phyloP scores from a whole-genome alignment of 257 asterid species.

The Petrea volubilis region DNA sequence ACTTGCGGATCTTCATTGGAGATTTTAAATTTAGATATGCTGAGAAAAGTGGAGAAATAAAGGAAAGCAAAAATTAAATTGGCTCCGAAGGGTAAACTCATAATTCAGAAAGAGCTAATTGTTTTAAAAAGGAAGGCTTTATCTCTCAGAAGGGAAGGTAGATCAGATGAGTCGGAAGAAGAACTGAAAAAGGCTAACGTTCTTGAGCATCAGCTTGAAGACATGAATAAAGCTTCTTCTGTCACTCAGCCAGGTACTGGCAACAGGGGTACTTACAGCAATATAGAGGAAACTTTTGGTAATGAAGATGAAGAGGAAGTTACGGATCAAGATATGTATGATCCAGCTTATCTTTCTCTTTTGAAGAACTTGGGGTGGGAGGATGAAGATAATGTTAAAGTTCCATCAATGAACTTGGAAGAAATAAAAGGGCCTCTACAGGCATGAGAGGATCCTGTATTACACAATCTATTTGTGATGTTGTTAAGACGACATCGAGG shows the following conservation, averaged over 20 bases:
- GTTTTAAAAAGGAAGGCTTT: constrained; percentile 81
- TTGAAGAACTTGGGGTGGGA: constrained; percentile 89
- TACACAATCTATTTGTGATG: constrained; percentile 36
- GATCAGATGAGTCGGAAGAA: constrained; percentile 75
- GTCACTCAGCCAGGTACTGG: constrained; percentile 30
- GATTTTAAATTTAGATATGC: no score
- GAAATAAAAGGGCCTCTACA: constrained; percentile 31
- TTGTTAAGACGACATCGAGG: no score
- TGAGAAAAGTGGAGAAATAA: no score
- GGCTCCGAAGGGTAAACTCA: constrained; percentile 62
- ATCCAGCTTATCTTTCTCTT: constrained; percentile 80
- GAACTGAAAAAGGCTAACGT: constrained; percentile 78
- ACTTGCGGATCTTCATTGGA: no score
- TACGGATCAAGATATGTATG: constrained; percentile 83
- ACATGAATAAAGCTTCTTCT: constrained; percentile 55
- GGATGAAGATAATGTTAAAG: constrained; percentile 53
- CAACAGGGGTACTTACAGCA: no score
- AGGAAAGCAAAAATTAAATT: no score
- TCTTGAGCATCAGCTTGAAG: constrained; percentile 92
- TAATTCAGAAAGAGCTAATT: constrained; percentile 86
- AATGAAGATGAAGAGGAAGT: constrained; percentile 58
- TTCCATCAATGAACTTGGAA: constrained; percentile 18
- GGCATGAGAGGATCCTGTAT: constrained; percentile 23
- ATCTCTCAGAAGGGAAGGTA: constrained; percentile 82
- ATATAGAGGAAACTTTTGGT: constrained; percentile 22